These are phyloP conservation scores for Scopulariopsis brevicaulis DNA, from an alignment of 2,329 filamentous ascomycete species.

Conservation along the genomic window DNA sequence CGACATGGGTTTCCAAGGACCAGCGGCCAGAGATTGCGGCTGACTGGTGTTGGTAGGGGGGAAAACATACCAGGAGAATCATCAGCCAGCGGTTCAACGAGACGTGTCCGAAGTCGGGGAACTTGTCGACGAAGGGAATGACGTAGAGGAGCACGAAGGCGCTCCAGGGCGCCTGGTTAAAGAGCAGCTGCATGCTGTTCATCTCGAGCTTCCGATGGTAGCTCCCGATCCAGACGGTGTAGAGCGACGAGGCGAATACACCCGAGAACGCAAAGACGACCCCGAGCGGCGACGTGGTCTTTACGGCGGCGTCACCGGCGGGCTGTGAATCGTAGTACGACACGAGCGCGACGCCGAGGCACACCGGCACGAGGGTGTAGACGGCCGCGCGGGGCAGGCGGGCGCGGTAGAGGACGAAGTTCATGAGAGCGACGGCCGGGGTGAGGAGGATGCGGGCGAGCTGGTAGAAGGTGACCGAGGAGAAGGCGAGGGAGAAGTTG, in stretches of 20 bases:
- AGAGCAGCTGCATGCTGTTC: constrained; percentile 57
- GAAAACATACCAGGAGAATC: constrained; percentile 40
- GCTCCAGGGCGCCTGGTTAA: constrained; percentile 55
- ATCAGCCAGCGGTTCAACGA: constrained; percentile 40
- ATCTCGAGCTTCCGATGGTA: constrained; percentile 56
- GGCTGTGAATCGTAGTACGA: constrained; percentile 58
- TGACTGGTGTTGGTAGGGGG: neutral
- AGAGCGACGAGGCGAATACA: constrained; percentile 54
- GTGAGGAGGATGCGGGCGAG: constrained; percentile 57
- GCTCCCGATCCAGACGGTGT: constrained; percentile 57
- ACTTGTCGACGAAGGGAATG: constrained; percentile 54
- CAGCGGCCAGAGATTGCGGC: neutral
- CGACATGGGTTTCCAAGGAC: neutral
- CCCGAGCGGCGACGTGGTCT: constrained; percentile 46
- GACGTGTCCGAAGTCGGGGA: constrained; percentile 43
- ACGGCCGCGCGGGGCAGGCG: constrained; percentile 43
- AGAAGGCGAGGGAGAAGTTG: constrained; percentile 57
- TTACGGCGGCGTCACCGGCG: constrained; percentile 30
- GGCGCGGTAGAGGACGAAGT: constrained; percentile 47
- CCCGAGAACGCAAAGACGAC: constrained; percentile 52
- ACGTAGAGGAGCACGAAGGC: constrained; percentile 52
- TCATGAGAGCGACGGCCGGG: constrained; percentile 53
- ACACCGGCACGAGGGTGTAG: constrained; percentile 47
- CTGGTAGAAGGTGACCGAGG: constrained; percentile 59
- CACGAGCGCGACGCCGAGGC: constrained; percentile 52